phyloP scores from a whole-genome alignment of 2,329 filamentous ascomycete genomes.

The Moelleriella libera region DNA sequence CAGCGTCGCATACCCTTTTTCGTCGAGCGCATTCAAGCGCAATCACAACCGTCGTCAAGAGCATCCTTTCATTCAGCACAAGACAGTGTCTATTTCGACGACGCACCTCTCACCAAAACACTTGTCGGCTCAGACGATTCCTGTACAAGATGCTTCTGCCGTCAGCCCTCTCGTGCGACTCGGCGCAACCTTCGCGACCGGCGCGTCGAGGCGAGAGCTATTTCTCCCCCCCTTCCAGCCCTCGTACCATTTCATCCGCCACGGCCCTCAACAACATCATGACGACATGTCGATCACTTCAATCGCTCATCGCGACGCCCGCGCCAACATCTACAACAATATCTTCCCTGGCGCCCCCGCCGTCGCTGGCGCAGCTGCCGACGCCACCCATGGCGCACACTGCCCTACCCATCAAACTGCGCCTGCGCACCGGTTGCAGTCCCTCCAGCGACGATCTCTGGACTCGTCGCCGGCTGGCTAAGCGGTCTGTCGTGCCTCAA shows the following conservation, averaged over 20 bases:
- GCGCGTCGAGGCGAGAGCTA: slow-evolving; percentile 32
- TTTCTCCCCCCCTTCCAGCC: slow-evolving; percentile 45
- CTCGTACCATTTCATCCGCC: slow-evolving; percentile 30
- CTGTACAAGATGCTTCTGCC: slow-evolving; percentile 39
- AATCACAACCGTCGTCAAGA: not conserved
- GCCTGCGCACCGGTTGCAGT: slow-evolving; percentile 31
- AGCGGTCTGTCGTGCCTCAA: slow-evolving; percentile 27
- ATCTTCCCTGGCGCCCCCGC: slow-evolving; percentile 8
- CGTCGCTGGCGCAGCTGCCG: slow-evolving; percentile 25
- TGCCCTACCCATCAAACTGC: slow-evolving; percentile 37
- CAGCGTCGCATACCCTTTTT: not conserved
- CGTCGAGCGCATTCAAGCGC: not conserved
- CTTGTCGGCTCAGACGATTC: not conserved
- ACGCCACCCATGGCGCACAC: slow-evolving; percentile 42
- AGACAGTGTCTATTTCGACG: too few relatives aligned
- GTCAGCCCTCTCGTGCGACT: slow-evolving; percentile 43
- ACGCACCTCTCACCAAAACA: too few relatives aligned
- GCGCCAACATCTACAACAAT: slow-evolving; percentile 3
- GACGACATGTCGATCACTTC: slow-evolving; percentile 45
- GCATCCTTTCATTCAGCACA: too few relatives aligned
- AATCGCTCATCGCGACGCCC: slow-evolving; percentile 38
- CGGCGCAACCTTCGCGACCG: slow-evolving; percentile 27
- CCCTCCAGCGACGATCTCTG: slow-evolving; percentile 15
- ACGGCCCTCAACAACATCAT: slow-evolving; percentile 39
- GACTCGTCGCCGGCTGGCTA: slow-evolving; percentile 33